Conservation (phyloP, 2,329 filamentous ascomycete genomes). For the Claviceps maximensis region DNA sequence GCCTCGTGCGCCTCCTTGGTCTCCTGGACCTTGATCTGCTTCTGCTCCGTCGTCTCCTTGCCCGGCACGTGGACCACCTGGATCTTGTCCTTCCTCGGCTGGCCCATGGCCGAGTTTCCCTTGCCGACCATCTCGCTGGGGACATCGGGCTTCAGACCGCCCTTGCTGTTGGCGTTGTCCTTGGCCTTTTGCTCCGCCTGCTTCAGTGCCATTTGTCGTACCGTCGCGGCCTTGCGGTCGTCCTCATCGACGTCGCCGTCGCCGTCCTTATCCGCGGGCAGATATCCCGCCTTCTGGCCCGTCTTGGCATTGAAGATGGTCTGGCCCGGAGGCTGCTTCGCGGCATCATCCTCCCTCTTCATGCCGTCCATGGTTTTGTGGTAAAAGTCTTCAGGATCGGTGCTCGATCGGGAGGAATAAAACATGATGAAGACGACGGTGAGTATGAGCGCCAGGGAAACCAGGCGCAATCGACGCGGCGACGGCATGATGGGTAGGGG, state of each 20-base stretch:
- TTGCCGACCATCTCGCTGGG: slow-evolving; percentile 46
- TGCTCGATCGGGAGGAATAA: slow-evolving; percentile 48
- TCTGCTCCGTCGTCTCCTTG: slow-evolving; percentile 2
- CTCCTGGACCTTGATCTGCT: slow-evolving; percentile 24
- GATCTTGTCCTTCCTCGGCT: slow-evolving; percentile 23
- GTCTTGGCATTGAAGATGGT: slow-evolving; percentile 28
- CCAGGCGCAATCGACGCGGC: slow-evolving; percentile 53
- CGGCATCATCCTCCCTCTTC: slow-evolving; percentile 18
- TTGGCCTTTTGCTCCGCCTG: slow-evolving; percentile 58
- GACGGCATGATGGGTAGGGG: slow-evolving; percentile 38
- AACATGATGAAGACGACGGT: slow-evolving; percentile 58
- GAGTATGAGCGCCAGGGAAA: slow-evolving; percentile 51
- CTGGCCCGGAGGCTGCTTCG: slow-evolving; percentile 16
- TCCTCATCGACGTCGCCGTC: slow-evolving; percentile 45
- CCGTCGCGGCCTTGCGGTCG: slow-evolving; percentile 33
- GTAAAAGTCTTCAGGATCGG: slow-evolving; percentile 43
- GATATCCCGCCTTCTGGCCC: slow-evolving; percentile 24
- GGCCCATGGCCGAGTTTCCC: slow-evolving; percentile 42
- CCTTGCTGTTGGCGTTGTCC: slow-evolving; percentile 35
- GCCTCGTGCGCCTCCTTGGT: slow-evolving; percentile 49
- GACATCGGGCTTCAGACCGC: slow-evolving; percentile 38
- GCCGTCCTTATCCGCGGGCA: slow-evolving; percentile 34
- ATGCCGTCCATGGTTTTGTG: slow-evolving; percentile 45
- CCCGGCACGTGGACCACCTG: slow-evolving; percentile 8
- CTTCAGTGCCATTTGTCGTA: slow-evolving; percentile 49